These are phyloP conservation scores for Casuarina cunninghamiana DNA, from an alignment of 306 rosid genomes.

Conservation along the genomic window DNA sequence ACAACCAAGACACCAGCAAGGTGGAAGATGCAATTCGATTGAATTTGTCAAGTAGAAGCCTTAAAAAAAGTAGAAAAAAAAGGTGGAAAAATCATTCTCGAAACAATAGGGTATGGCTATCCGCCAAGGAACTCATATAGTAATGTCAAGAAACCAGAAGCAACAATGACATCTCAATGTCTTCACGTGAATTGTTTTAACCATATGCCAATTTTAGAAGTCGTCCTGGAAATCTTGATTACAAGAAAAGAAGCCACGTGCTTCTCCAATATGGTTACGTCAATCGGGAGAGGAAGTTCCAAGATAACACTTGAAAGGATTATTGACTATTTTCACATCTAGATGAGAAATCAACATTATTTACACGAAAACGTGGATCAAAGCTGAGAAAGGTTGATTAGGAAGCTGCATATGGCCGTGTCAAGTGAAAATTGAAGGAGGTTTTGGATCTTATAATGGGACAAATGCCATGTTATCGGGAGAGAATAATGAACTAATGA, in stretches of 20 bases:
- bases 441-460: no score
- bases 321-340: slow-evolving; percentile 3
- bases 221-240: not conserved
- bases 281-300: not conserved
- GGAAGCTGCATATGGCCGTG: no score
- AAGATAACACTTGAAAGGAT: slow-evolving; percentile 2
- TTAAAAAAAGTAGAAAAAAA: no score
- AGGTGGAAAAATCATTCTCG: no score
- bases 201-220: not conserved
- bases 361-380: no score
- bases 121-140: not conserved
- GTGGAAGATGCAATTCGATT: not conserved
- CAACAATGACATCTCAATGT: not conserved
- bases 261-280: not conserved
- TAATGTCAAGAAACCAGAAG: not conserved
- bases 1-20: no score
- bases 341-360: not conserved
- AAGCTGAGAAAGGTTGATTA: no score
- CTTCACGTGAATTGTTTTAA: not conserved
- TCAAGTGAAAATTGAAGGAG: no score
- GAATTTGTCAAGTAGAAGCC: not conserved
- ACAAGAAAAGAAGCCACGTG: slow-evolving; percentile 9
- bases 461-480: no score
- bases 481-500: no score
- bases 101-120: no score